These are phyloP conservation scores for Wilhelminamyces savonicus DNA, from an alignment of 805 yeast genomes.

Conservation along the genomic window DNA sequence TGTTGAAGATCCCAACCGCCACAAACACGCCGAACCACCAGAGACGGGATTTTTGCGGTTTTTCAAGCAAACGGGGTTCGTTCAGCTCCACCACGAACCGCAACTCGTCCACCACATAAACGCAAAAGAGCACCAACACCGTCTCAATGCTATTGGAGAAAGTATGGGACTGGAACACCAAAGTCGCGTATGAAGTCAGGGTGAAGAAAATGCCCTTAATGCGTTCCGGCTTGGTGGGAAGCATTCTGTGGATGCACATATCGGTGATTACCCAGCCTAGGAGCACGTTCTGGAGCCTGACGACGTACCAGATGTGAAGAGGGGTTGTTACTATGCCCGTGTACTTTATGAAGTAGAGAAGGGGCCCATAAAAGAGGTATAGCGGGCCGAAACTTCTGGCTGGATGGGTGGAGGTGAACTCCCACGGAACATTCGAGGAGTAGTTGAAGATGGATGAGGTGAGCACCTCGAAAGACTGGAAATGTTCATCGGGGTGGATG, in stretches of 20 bases:
- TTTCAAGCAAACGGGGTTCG: constrained; percentile 6
- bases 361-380: constrained; percentile 64
- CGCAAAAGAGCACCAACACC: constrained; percentile 40
- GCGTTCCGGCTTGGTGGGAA: constrained; percentile 44
- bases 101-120: constrained; percentile 45
- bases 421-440: constrained; percentile 70
- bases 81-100: constrained; percentile 11
- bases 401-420: constrained; percentile 51
- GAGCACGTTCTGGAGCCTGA: constrained; percentile 45
- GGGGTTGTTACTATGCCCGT: constrained; percentile 40
- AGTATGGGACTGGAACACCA: constrained; percentile 78
- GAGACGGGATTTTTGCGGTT: constrained; percentile 4
- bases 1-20: constrained; percentile 71
- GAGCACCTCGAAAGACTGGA: constrained; percentile 80
- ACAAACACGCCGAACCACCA: constrained; percentile 42
- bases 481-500: constrained; percentile 97
- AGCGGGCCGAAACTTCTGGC: constrained; percentile 71
- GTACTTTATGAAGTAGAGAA: constrained; percentile 29
- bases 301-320: constrained; percentile 43
- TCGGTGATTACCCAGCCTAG: constrained; percentile 32
- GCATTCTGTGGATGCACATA: constrained; percentile 39
- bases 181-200: constrained; percentile 62
- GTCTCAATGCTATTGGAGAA: constrained; percentile 88
- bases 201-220: constrained; percentile 42
- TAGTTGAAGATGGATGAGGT: constrained; percentile 40